Evolutionary conservation across 345 rosid genomes (phyloP), one percentile per base, ranked within the genome.

Genomic region (Populus simonii): DNA sequence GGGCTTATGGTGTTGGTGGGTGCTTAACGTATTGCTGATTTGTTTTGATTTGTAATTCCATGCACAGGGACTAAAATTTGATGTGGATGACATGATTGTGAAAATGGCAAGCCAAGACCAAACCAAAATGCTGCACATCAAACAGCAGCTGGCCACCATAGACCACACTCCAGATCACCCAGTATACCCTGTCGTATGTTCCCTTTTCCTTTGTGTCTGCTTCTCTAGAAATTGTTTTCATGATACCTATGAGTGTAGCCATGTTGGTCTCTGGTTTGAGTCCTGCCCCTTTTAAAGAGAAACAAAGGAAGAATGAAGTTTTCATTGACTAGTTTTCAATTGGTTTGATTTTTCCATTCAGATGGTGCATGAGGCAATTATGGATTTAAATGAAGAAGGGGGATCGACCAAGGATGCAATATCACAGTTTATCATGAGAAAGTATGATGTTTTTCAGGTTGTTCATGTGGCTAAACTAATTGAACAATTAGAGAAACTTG

Each of bases 371-470:
- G 74, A 57, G 63, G 84, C 78, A 43, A 43, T 73, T 51, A 29
- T 31, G 1, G 74, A 77, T 73, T 68, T 73, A 63, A 69, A 77
- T 81, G 72, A 81, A 55, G 66, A 61, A 25, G 66, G 45, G 11
- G 84, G 78, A 8, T 81, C 67, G 7, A 72, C 78, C 53, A 69
- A 72, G 74, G 78, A 76, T 76, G 33, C 74, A 13, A 81, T 81
- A 53, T 72, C 74, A 3, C 55, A 73, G 41, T 81, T 81, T 12
- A 76, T 77, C 2, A 51, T 23, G 70, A 57, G 51, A 18, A 25
- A 77, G 74, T 81, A 68, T 49, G 71, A 61, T 11, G 78, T 73
- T 67, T 27, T 73, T 3, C 8, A 20, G 59, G 71, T 76, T 39
- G 43, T 39, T 45, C 80, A 76, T 73, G 25, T 53, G 31, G 39